Percentiles rank a stretch among this genome's conserved stretches.
phyloP scores from a whole-genome alignment of 2,329 filamentous ascomycete genomes.

The Epichloe bromicola region DNA sequence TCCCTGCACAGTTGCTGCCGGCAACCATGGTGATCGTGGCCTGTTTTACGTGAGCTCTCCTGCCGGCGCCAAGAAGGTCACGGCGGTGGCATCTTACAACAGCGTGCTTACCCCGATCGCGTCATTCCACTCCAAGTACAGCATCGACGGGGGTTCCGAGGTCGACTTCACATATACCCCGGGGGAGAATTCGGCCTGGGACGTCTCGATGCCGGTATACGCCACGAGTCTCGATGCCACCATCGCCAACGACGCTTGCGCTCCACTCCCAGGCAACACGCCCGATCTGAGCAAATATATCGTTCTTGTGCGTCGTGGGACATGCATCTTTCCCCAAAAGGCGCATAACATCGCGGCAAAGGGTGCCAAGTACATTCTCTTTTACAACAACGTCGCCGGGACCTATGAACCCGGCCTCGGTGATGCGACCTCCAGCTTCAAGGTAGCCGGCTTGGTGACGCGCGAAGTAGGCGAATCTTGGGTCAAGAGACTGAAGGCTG shows the following conservation, averaged over 20 bases:
- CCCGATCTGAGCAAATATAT: constrained; percentile 39
- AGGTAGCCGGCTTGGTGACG: constrained; percentile 14
- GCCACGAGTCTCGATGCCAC: constrained; percentile 20
- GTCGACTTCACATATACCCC: not conserved
- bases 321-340: not conserved
- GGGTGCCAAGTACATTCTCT: constrained; percentile 46
- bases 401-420: constrained; percentile 14
- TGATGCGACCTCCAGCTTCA: constrained; percentile 16
- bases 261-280: constrained; percentile 27
- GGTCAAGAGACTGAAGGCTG: constrained; percentile 24
- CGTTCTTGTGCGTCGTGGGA: constrained; percentile 35
- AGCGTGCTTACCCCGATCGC: constrained; percentile 26
- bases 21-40: constrained; percentile 30
- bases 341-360: constrained; percentile 11
- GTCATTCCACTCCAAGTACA: constrained; percentile 23
- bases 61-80: constrained; percentile 26
- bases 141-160: constrained; percentile 12
- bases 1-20: constrained; percentile 27
- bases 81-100: constrained; percentile 30
- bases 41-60: constrained; percentile 27
- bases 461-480: constrained; percentile 33
- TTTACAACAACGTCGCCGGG: constrained; percentile 40
- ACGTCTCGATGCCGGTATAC: constrained; percentile 16
- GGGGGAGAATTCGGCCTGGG: constrained; percentile 3
- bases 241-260: constrained; percentile 17